Evolutionary conservation across 1,284 basidiomycete genomes (phyloP).

Genomic region (Sanghuangporus weigelae): DNA sequence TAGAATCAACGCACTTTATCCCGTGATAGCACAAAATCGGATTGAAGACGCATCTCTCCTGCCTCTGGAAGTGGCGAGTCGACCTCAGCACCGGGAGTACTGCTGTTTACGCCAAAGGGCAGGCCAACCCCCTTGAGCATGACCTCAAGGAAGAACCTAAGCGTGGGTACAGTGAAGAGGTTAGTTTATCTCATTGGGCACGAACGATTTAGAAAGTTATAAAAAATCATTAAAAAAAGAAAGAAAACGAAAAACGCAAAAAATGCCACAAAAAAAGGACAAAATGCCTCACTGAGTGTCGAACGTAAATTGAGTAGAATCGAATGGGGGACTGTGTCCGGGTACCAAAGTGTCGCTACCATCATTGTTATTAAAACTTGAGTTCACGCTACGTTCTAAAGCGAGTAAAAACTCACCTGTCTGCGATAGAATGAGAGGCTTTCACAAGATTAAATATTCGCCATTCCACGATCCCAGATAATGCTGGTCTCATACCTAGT

Average conservation of each 20-base stretch:
- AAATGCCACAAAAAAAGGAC: no score
- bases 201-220: no score
- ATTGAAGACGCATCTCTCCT: slow-evolving; percentile 21
- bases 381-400: no score
- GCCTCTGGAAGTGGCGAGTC: slow-evolving; percentile 9
- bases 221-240: no score
- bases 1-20: slow-evolving; percentile 6
- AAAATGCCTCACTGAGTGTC: slow-evolving; percentile 13
- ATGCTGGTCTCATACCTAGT: background rate
- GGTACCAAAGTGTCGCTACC: slow-evolving; percentile 17
- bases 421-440: slow-evolving; percentile 20
- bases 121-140: slow-evolving; percentile 18
- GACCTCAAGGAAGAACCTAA: slow-evolving; percentile 19
- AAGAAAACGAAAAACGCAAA: no score
- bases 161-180: no score
- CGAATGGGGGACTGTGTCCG: slow-evolving; percentile 19
- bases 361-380: no score
- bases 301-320: slow-evolving; percentile 21
- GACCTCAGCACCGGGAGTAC: slow-evolving; percentile 10
- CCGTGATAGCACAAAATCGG: slow-evolving; percentile 20
- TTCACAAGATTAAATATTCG: background rate
- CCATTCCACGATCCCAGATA: no score
- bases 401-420: background rate
- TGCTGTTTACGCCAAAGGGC: slow-evolving; percentile 15
- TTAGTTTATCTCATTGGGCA: no score